phyloP scores from a whole-genome alignment of 2,329 filamentous ascomycete genomes.

The Grosmannia huntii region DNA sequence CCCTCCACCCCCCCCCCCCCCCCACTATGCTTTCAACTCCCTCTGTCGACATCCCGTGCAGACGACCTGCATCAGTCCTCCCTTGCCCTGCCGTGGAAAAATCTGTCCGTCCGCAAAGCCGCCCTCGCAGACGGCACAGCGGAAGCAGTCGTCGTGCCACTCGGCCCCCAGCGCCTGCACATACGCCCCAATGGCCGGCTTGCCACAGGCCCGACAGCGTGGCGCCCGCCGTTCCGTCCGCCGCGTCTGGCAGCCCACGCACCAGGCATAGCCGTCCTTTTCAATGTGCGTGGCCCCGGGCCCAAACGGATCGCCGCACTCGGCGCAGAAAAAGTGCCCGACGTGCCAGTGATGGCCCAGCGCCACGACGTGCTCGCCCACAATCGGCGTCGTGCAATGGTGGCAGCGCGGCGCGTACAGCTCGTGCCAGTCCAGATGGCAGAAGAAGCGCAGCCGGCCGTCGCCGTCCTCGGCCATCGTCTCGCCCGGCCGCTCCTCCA shows the following conservation, averaged over 20 bases:
- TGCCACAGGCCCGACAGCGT: conserved; percentile 76
- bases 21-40: conserved; percentile 41
- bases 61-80: conserved; percentile 36
- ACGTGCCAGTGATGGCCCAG: conserved; percentile 94
- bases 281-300: conserved; percentile 63
- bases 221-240: conserved; percentile 78
- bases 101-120: conserved; percentile 54
- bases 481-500: conserved; percentile 49
- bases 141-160: conserved; percentile 91
- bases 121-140: conserved; percentile 52
- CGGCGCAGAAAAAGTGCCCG: conserved; percentile 97
- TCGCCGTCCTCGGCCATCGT: conserved; percentile 62
- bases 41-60: conserved; percentile 48
- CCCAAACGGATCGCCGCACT: conserved; percentile 92
- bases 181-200: conserved; percentile 78
- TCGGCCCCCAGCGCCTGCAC: conserved; percentile 79
- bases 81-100: conserved; percentile 41
- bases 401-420: conserved; percentile 85
- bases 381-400: conserved; percentile 90
- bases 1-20: neutral
- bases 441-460: conserved; percentile 72
- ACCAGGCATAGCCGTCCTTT: conserved; percentile 97
- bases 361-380: conserved; percentile 87
- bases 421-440: conserved; percentile 98
- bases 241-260: conserved; percentile 81